Base-by-base conservation (phyloP, 495 filamentous ascomycete genomes). In the Xylaria intraflava region DNA sequence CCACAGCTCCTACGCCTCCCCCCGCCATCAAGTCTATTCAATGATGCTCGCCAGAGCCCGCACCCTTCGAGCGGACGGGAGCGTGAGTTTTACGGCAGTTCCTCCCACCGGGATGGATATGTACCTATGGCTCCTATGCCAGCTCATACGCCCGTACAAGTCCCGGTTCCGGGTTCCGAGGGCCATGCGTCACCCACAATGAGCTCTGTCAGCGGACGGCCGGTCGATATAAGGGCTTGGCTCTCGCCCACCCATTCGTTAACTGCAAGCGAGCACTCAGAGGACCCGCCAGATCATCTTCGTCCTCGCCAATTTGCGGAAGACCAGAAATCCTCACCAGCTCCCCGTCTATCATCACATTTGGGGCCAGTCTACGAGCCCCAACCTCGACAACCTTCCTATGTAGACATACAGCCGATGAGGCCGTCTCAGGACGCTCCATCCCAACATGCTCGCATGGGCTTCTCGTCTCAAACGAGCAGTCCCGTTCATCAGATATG, bases 201-300 rank as follows among this genome's bases (percentile, higher is more conserved):
- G 19, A 58, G 33, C 26, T 35, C 53, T 38, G 56, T 60, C 22
- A 23, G 49, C 11, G 65, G 72, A 52, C 63, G 67, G 31, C 54
- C 57, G 11, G 57, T 62, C 20, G 71, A 77, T 27, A 49, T 58
- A 50, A 53, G 29, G 19, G 35, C 46, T 19, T 62, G 65, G 23
- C 63, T 51, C 36, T 74, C 66, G 23, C 70, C 71, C 3, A 53
- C 66, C 4, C 62, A 67, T 29, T 65, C 68, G 1, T 70, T 67
- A 3, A 66, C 60, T 26, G 60, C 65, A 46, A 68, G 68, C 36
- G 69, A 69, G 23, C 61, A 69, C 50, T 66, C 69, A 31, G 69
- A 65, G 27, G 72, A 73, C 46, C 38, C 55, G 14, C 62, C 64
- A 29, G 67, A 72, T 26, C 43, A 48, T 42, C 39, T 39, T 11